Percentiles rank a stretch among this genome's conserved stretches.
Conservation (phyloP, 2,329 filamentous ascomycete genomes). For the Aurifilum marmelostoma region DNA sequence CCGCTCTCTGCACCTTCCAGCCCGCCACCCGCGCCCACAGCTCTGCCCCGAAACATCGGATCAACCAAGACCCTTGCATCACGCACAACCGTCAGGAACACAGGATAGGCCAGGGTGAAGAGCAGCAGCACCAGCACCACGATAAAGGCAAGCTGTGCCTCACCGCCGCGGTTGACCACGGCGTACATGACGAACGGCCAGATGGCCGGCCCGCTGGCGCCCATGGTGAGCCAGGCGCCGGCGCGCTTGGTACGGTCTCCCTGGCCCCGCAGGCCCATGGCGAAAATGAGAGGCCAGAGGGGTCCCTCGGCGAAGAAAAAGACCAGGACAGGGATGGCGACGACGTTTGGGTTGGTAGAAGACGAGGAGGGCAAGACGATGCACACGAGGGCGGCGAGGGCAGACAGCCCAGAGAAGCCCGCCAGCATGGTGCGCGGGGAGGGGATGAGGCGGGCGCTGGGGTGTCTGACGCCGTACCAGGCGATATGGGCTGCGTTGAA, state of each 20-base stretch:
- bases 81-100: conserved; percentile 51
- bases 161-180: conserved; percentile 47
- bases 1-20: conserved; percentile 11
- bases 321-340: conserved; percentile 65
- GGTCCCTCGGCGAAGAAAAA: conserved; percentile 82
- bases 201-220: conserved; percentile 71
- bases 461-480: conserved; percentile 53
- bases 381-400: conserved; percentile 57
- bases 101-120: conserved; percentile 51
- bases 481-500: conserved; percentile 70
- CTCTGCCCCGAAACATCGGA: conserved; percentile 29
- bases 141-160: conserved; percentile 65
- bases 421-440: conserved; percentile 72
- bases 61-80: conserved; percentile 49
- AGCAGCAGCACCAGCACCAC: conserved; percentile 61
- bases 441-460: conserved; percentile 51
- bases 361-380: conserved; percentile 46
- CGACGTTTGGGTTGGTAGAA: conserved; percentile 52
- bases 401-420: conserved; percentile 62
- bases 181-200: conserved; percentile 76
- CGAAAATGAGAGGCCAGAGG: conserved; percentile 84
- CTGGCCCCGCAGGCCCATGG: conserved; percentile 77
- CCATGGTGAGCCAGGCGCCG: conserved; percentile 76
- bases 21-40: conserved; percentile 10
- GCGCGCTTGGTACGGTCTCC: conserved; percentile 80